Conservation (phyloP, 1,284 basidiomycete species). For the Earliella scabrosa region DNA sequence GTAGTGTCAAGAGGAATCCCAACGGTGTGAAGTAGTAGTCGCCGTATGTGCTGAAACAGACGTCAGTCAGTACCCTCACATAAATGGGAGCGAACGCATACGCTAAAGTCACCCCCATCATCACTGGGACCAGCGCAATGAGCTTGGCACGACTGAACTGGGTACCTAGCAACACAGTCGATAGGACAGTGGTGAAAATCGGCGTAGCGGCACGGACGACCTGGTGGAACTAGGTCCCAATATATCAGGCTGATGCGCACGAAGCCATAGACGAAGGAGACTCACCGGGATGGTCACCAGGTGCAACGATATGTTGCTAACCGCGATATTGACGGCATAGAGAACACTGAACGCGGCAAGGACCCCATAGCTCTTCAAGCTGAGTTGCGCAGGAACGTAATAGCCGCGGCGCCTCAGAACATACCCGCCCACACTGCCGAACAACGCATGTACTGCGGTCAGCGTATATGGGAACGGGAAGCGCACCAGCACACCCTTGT, state of each 20-base stretch:
- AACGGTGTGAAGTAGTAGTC: constrained; percentile 87
- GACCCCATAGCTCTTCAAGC: constrained; percentile 60
- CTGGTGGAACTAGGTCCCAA: constrained; percentile 80
- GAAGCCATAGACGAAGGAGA: constrained; percentile 22
- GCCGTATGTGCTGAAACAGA: constrained; percentile 75
- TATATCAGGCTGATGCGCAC: constrained; percentile 8
- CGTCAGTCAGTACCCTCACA: neutral
- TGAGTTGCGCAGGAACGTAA: constrained; percentile 66
- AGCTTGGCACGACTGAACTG: constrained; percentile 62
- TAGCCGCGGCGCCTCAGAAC: constrained; percentile 62
- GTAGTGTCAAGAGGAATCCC: constrained; percentile 84
- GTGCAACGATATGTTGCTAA: constrained; percentile 88
- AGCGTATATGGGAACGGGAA: constrained; percentile 95
- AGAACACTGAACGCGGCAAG: constrained; percentile 83
- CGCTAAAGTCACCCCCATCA: constrained; percentile 92
- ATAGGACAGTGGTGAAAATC: constrained; percentile 85
- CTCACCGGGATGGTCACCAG: constrained; percentile 90
- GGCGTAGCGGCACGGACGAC: constrained; percentile 93
- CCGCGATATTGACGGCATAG: constrained; percentile 91
- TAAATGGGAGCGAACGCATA: constrained; percentile 49
- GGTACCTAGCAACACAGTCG: constrained; percentile 58
- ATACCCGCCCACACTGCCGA: constrained; percentile 81
- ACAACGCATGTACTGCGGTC: constrained; percentile 86
- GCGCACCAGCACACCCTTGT: constrained; percentile 86
- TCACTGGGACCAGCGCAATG: constrained; percentile 83